Evolutionary conservation across 2,329 filamentous ascomycete species (phyloP).

Genomic region (Fusarium lyarnte): DNA sequence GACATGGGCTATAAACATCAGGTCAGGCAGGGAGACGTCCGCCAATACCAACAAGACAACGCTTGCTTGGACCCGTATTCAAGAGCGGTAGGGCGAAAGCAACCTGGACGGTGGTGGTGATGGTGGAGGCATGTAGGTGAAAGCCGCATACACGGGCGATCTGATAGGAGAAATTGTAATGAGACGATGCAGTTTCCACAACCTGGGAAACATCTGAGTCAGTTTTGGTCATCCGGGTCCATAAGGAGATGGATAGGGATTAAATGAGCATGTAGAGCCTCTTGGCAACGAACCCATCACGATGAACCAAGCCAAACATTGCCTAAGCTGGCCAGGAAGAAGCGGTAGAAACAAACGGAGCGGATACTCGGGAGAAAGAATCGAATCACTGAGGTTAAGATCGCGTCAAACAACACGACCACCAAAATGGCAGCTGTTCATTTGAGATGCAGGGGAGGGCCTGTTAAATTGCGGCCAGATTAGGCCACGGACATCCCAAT

Average conservation of each 20-base stretch:
- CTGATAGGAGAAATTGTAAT: conserved; percentile 9
- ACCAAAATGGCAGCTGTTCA: conserved; percentile 26
- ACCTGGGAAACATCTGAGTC: neutral
- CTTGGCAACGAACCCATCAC: conserved; percentile 15
- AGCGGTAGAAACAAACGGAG: conserved; percentile 30
- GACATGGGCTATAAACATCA: conserved; percentile 22
- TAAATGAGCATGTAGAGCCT: conserved; percentile 5
- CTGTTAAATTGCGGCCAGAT: conserved; percentile 29
- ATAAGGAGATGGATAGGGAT: conserved; percentile 12
- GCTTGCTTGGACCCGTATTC: conserved; percentile 1
- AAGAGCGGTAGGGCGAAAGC: conserved; percentile 21
- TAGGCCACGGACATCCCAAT: conserved; percentile 34
- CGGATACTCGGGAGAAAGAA: conserved; percentile 8
- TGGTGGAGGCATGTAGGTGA: conserved; percentile 19
- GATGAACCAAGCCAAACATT: conserved; percentile 1
- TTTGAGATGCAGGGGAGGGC: conserved; percentile 25
- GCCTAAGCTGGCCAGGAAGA: conserved; percentile 19
- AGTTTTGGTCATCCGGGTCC: conserved; percentile 6
- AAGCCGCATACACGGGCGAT: conserved; percentile 4
- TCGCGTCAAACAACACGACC: conserved; percentile 3
- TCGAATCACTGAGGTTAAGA: conserved; percentile 9
- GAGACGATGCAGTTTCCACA: conserved; percentile 15
- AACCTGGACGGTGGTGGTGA: conserved; percentile 26
- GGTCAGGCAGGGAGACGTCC: conserved; percentile 10
- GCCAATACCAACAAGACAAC: conserved; percentile 1